These are phyloP conservation scores for Boechera stricta DNA, from an alignment of 345 rosid species.

Conservation along the genomic window DNA sequence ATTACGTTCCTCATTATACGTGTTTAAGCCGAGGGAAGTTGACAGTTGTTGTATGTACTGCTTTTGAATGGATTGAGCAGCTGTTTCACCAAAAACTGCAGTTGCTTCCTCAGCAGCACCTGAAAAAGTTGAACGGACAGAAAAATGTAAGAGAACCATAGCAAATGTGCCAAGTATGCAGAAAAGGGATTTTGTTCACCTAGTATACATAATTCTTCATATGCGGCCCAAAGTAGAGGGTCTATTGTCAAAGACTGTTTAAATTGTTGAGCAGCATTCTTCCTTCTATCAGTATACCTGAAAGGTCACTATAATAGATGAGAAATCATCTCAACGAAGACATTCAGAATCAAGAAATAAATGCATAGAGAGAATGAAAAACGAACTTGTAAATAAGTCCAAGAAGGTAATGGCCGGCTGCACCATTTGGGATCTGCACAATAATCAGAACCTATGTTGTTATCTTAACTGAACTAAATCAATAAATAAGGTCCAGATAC, in stretches of 20 bases:
- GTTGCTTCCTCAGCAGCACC: constrained; percentile 95
- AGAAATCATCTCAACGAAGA: constrained; percentile 25
- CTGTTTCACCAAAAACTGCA: constrained; percentile 87
- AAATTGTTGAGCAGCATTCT: constrained; percentile 78
- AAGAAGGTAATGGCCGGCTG: constrained; percentile 96
- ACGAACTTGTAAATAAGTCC: constrained; percentile 93
- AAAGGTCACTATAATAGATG: constrained; percentile 30
- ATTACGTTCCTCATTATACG: constrained; percentile 64
- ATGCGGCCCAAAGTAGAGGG: constrained; percentile 96
- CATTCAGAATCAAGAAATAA: constrained; percentile 24
- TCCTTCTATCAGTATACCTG: constrained; percentile 95
- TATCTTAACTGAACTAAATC: constrained; percentile 4
- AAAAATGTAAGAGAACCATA: constrained; percentile 27
- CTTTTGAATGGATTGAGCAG: constrained; percentile 83
- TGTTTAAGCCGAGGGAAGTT: constrained; percentile 51
- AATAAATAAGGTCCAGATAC: constrained; percentile 17
- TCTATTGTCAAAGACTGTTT: constrained; percentile 82
- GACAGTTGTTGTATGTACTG: constrained; percentile 63
- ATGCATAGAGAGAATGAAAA: constrained; percentile 18
- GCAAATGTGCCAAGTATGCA: constrained; percentile 8
- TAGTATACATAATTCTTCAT: constrained; percentile 88
- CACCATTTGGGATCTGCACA: constrained; percentile 91
- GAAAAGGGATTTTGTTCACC: constrained; percentile 54
- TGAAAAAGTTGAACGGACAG: constrained; percentile 33
- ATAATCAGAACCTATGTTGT: constrained; percentile 19